Percentiles rank a stretch among this genome's conserved stretches.
Conservation (phyloP, 2,329 filamentous ascomycete species). For the Polytolypa hystricis region DNA sequence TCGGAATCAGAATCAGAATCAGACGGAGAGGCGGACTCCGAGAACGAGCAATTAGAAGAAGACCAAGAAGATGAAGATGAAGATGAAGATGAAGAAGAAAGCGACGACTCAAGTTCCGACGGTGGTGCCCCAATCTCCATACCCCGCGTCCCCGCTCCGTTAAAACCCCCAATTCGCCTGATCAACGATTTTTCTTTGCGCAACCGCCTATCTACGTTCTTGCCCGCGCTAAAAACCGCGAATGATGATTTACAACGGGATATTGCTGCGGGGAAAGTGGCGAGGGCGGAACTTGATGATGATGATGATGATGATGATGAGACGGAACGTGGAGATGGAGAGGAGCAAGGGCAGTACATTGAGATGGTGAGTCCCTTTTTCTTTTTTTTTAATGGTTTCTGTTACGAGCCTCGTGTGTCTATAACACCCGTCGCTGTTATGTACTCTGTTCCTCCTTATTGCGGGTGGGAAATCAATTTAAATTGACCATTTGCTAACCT, state of each 20-base stretch:
- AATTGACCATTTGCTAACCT: no score
- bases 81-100: background rate
- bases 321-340: slow-evolving; percentile 1
- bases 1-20: slow-evolving; percentile 15
- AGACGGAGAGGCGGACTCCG: slow-evolving; percentile 16
- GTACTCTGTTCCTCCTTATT: no score
- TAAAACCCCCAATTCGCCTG: slow-evolving; percentile 25
- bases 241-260: slow-evolving; percentile 32
- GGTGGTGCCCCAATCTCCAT: slow-evolving; percentile 13
- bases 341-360: slow-evolving; percentile 11
- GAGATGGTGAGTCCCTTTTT: slow-evolving; percentile 11
- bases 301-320: slow-evolving; percentile 1
- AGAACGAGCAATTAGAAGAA: slow-evolving; percentile 6
- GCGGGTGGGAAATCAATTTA: no score
- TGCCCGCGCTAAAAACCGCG: slow-evolving; percentile 33
- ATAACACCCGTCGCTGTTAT: no score
- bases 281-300: slow-evolving; percentile 8
- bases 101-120: no score
- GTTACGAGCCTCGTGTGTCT: background rate
- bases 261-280: slow-evolving; percentile 22
- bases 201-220: slow-evolving; percentile 29
- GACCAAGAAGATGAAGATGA: slow-evolving; percentile 6
- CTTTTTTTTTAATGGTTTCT: background rate
- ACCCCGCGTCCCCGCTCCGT: slow-evolving; percentile 19
- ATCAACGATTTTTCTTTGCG: slow-evolving; percentile 21